Evolutionary conservation across 1,284 basidiomycete species (phyloP).

Genomic region (Rhodotorula sp.): DNA sequence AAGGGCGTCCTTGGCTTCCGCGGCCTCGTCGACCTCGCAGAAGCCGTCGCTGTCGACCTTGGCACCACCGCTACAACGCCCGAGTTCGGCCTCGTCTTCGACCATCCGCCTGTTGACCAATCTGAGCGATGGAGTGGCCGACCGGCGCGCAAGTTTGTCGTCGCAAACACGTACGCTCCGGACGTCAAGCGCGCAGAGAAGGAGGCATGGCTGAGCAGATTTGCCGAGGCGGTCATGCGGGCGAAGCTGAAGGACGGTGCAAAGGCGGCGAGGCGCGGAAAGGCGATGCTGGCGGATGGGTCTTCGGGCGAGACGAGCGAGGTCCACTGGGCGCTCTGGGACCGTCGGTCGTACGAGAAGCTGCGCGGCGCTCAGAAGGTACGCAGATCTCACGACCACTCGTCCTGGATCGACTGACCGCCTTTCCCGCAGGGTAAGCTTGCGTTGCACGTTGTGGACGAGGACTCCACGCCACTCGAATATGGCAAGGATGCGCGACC

Average conservation of each 20-base stretch:
- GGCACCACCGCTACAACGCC: slow-evolving; percentile 52
- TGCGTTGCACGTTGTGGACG: slow-evolving; percentile 26
- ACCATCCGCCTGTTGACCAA: slow-evolving; percentile 60
- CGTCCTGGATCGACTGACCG: background rate
- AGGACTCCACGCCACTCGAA: background rate
- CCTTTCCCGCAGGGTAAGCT: slow-evolving; percentile 24
- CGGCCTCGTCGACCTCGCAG: slow-evolving; percentile 79
- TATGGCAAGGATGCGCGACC: slow-evolving; percentile 2
- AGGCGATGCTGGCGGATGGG: slow-evolving; percentile 47
- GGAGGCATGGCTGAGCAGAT: slow-evolving; percentile 80
- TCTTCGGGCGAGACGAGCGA: slow-evolving; percentile 55
- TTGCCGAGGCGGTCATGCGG: slow-evolving; percentile 74
- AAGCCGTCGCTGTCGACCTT: slow-evolving; percentile 77
- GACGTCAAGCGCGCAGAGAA: slow-evolving; percentile 40
- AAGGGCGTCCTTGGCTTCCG: slow-evolving; percentile 80
- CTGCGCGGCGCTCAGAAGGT: slow-evolving; percentile 73
- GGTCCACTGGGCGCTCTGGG: slow-evolving; percentile 81
- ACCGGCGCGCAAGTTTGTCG: slow-evolving; percentile 69
- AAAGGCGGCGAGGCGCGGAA: slow-evolving; percentile 62
- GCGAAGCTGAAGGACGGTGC: slow-evolving; percentile 57
- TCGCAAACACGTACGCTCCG: slow-evolving; percentile 69
- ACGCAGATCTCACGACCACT: slow-evolving; percentile 17
- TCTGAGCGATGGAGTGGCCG: slow-evolving; percentile 63
- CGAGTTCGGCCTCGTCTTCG: slow-evolving; percentile 80
- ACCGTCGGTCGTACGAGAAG: slow-evolving; percentile 62